Evolutionary conservation across 2,329 filamentous ascomycete genomes (phyloP).

Genomic region (Aspergillus terreus): DNA sequence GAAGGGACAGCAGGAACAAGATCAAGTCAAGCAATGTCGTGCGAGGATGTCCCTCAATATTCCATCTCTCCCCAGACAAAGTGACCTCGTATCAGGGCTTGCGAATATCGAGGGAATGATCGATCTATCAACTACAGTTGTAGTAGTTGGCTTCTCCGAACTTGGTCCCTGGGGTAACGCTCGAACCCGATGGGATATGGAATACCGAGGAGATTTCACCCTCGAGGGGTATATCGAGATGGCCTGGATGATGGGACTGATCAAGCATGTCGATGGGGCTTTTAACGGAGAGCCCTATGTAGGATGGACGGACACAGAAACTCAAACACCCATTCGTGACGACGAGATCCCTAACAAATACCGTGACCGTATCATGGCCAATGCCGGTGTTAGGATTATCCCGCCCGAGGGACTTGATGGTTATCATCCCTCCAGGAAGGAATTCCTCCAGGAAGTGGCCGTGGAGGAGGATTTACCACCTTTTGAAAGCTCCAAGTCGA

Average conservation of each 20-base stretch:
- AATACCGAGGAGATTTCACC: slow-evolving; percentile 91
- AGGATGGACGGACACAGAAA: slow-evolving; percentile 54
- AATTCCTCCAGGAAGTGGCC: slow-evolving; percentile 91
- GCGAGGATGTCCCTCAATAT: slow-evolving; percentile 10
- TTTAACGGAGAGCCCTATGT: slow-evolving; percentile 95
- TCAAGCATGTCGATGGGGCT: slow-evolving; percentile 94
- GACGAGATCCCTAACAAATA: slow-evolving; percentile 12
- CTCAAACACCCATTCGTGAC: slow-evolving; percentile 10
- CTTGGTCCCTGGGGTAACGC: slow-evolving; percentile 88
- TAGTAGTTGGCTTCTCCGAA: slow-evolving; percentile 41
- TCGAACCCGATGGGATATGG: slow-evolving; percentile 98
- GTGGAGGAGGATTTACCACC: slow-evolving; percentile 55
- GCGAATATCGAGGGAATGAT: slow-evolving; percentile 32
- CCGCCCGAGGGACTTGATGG: slow-evolving; percentile 72
- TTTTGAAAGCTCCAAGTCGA: slow-evolving; percentile 13
- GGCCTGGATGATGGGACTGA: slow-evolving; percentile 99
- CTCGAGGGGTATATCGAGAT: slow-evolving; percentile 97
- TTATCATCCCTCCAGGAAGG: slow-evolving; percentile 53
- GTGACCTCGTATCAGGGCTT: slow-evolving; percentile 5
- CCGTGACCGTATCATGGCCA: slow-evolving; percentile 64
- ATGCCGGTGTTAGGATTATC: slow-evolving; percentile 90
- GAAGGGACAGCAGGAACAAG: not conserved
- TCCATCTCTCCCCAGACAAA: slow-evolving; percentile 2
- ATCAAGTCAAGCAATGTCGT: not conserved
- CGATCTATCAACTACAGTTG: slow-evolving; percentile 35